phyloP scores from a whole-genome alignment of 352 stramenopile genomes.

The Pythium dissimile region DNA sequence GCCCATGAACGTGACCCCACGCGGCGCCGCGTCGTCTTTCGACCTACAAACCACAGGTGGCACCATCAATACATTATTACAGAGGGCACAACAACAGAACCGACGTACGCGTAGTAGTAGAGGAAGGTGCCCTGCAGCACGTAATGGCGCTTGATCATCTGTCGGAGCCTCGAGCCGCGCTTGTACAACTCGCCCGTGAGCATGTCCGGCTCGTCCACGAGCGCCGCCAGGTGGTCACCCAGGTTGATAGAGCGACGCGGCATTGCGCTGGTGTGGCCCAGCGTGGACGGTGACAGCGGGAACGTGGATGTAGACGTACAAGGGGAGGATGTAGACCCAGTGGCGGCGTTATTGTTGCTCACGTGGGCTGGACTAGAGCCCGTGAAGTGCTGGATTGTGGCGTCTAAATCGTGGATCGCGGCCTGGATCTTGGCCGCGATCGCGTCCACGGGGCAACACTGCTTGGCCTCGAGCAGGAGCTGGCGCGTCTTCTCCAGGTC shows the following conservation, averaged over 20 bases:
- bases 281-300: not conserved
- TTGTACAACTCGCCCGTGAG: slow-evolving; percentile 75
- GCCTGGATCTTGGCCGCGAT: slow-evolving; percentile 44
- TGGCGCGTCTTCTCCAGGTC: slow-evolving; percentile 53
- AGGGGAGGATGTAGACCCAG: slow-evolving; percentile 2
- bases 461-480: slow-evolving; percentile 50
- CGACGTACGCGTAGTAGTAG: slow-evolving; percentile 79
- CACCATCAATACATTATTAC: no score
- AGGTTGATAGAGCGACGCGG: slow-evolving; percentile 24
- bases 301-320: slow-evolving; percentile 4
- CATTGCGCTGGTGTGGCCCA: not conserved
- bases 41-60: no score
- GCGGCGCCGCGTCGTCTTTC: slow-evolving; percentile 65
- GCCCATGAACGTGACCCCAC: slow-evolving; percentile 75
- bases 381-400: slow-evolving; percentile 11
- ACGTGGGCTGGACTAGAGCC: not conserved
- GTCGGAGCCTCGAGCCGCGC: slow-evolving; percentile 66
- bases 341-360: slow-evolving; percentile 9
- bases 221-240: slow-evolving; percentile 16
- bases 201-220: slow-evolving; percentile 33
- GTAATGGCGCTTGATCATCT: slow-evolving; percentile 87
- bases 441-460: slow-evolving; percentile 33
- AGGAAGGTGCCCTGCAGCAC: slow-evolving; percentile 86
- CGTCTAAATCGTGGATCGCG: slow-evolving; percentile 38
- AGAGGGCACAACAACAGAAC: no score